Conservation (phyloP, 768 basidiomycete species). For the Mycena alexandri region DNA sequence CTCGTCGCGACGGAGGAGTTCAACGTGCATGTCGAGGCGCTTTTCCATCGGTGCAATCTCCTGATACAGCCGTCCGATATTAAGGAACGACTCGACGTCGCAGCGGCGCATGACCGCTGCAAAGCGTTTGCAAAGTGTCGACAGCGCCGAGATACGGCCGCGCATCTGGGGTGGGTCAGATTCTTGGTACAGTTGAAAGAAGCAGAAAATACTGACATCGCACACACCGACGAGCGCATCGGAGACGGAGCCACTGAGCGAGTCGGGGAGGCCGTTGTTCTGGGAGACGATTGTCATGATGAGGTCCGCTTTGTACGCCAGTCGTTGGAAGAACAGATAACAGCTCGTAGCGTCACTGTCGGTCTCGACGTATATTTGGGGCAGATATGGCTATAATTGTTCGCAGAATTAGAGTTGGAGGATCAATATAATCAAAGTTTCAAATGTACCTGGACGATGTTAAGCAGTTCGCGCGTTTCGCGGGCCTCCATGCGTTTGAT, state of each 20-base stretch:
- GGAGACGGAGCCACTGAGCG: constrained; percentile 84
- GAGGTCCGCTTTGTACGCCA: constrained; percentile 89
- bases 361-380: constrained; percentile 88
- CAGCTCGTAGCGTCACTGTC: constrained; percentile 92
- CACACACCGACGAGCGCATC: constrained; percentile 94
- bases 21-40: constrained; percentile 92
- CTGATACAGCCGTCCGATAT: constrained; percentile 82
- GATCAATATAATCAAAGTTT: constrained; percentile 4
- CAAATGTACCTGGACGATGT: constrained; percentile 79
- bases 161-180: constrained; percentile 70
- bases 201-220: constrained; percentile 68
- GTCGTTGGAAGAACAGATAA: constrained; percentile 92
- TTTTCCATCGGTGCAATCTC: constrained; percentile 93
- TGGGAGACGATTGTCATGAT: constrained; percentile 87
- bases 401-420: constrained; percentile 10
- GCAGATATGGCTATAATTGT: constrained; percentile 82
- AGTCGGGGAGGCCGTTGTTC: constrained; percentile 86
- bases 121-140: constrained; percentile 91
- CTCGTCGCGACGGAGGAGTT: constrained; percentile 86
- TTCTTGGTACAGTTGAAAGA: background rate
- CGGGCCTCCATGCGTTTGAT: constrained; percentile 86
- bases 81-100: constrained; percentile 88
- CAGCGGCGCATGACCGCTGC: constrained; percentile 85
- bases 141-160: constrained; percentile 83
- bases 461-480: constrained; percentile 83